Evolutionary conservation across 1,284 basidiomycete genomes (phyloP).

Genomic region (Ustilago trichophora): DNA sequence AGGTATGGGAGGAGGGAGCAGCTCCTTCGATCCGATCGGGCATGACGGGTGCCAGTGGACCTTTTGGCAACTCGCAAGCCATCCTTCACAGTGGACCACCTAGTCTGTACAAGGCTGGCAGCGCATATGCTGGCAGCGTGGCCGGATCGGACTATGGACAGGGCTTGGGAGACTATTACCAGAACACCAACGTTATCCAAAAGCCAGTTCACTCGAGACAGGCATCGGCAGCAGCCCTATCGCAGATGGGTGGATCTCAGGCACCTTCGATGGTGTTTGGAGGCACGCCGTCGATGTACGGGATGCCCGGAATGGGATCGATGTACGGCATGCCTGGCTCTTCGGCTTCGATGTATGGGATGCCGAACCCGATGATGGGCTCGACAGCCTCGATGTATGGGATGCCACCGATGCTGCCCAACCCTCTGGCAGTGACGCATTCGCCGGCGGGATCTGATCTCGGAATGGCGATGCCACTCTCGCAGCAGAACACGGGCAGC

Average conservation of each 20-base stretch:
- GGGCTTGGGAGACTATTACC: constrained; percentile 59
- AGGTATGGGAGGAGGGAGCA: constrained; percentile 47
- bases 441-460: constrained; percentile 34
- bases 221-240: constrained; percentile 29
- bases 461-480: constrained; percentile 47
- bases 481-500: constrained; percentile 53
- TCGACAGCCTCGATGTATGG: constrained; percentile 50
- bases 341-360: constrained; percentile 58
- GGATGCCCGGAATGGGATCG: constrained; percentile 49
- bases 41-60: constrained; percentile 45
- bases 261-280: constrained; percentile 42
- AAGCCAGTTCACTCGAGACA: constrained; percentile 47
- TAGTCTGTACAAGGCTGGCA: constrained; percentile 52
- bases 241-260: constrained; percentile 42
- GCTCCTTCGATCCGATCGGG: constrained; percentile 53
- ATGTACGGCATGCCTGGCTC: constrained; percentile 52
- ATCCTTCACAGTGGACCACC: constrained; percentile 37
- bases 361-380: constrained; percentile 22
- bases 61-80: constrained; percentile 52
- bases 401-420: constrained; percentile 45
- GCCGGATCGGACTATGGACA: constrained; percentile 46
- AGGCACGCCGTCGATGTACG: constrained; percentile 48
- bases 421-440: constrained; percentile 20
- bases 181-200: constrained; percentile 59
- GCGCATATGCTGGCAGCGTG: constrained; percentile 43